These are phyloP conservation scores for Termitomyces titanicus DNA, from an alignment of 768 basidiomycete species.

Conservation along the genomic window DNA sequence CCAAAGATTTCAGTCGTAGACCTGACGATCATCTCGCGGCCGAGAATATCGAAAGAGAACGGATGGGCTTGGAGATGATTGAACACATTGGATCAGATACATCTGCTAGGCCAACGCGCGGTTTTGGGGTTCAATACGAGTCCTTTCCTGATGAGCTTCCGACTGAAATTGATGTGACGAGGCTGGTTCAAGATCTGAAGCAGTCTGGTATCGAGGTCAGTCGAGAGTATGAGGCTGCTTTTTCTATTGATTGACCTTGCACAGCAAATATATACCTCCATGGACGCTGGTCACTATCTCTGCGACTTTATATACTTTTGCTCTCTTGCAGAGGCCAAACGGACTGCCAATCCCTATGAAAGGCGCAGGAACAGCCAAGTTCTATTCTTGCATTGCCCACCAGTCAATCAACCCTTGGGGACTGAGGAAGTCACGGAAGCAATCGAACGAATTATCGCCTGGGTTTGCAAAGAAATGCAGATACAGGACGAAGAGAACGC, in stretches of 20 bases:
- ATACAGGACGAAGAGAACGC: constrained; percentile 28
- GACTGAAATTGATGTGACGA: constrained; percentile 59
- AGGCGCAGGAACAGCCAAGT: constrained; percentile 46
- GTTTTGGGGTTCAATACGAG: constrained; percentile 49
- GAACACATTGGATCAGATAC: constrained; percentile 30
- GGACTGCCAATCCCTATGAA: constrained; percentile 40
- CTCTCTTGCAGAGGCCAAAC: constrained; percentile 66
- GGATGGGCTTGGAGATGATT: constrained; percentile 35
- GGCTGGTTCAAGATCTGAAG: constrained; percentile 53
- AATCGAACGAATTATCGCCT: constrained; percentile 56
- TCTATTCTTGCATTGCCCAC: constrained; percentile 70
- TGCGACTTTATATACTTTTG: constrained; percentile 79
- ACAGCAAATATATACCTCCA: constrained; percentile 67
- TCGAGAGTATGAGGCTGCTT: constrained; percentile 4
- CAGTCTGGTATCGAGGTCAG: constrained; percentile 46
- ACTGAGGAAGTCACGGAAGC: constrained; percentile 68
- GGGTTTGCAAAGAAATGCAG: constrained; percentile 47
- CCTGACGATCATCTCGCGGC: constrained; percentile 30
- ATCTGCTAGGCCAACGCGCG: constrained; percentile 34
- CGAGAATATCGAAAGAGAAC: constrained; percentile 33
- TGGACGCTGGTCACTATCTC: constrained; percentile 74
- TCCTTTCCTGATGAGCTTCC: constrained; percentile 51
- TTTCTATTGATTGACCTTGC: constrained; percentile 4
- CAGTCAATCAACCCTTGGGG: constrained; percentile 57
- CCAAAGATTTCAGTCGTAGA: constrained; percentile 38